Evolutionary conservation across 176 grass and related monocot genomes (phyloP), one percentile per base, ranked within the genome.

Genomic region (Juncus inflexus): DNA sequence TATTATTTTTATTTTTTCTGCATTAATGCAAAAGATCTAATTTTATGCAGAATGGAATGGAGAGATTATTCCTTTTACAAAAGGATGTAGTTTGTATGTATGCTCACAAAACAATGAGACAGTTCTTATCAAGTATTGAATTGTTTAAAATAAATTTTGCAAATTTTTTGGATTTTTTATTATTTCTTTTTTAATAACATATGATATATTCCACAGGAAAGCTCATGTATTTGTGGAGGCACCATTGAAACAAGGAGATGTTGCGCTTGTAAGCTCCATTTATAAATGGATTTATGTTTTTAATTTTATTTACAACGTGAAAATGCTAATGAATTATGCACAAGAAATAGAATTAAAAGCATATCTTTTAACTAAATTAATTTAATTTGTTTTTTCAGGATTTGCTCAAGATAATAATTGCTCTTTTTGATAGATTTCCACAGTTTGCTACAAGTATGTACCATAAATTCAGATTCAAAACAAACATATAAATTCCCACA

Each of bases 11-110:
- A 19, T 60, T 60, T 45, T 19, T 11, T 70, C 3, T 58, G 43
- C 35, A 64, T 74, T 56, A 55, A 50, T 42, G 19, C 7, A 35
- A 15, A 15, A 67, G 56, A 79, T 69, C 51, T 61, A 66, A 64
- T 55, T 50, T 73, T 55, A 62, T 80, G 50, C 81, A 96, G 91
- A 96, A 73, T 96, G 91, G 87, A 83, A 87, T 35, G 82, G 82
- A 45, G 59, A 81, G 19, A 49, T 53, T 59, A 90, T 96, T 43
- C 91, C 91, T 65, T 81, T 90, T 47, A 76, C 81, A 35, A 96
- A 77, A 60, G 87, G 81, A 15, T 87, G 91, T 84, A 87, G 74
- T 74, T 81, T 96, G 57, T 87, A 65, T 75, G 76, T 65, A 57
- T 87, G 84, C 61, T 87, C 81, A 69, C 67, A 9, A 75, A 78